Percentiles rank a stretch among this genome's conserved stretches.
Conservation (phyloP, 2,329 filamentous ascomycete genomes). For the Clarireedia monteithiana region DNA sequence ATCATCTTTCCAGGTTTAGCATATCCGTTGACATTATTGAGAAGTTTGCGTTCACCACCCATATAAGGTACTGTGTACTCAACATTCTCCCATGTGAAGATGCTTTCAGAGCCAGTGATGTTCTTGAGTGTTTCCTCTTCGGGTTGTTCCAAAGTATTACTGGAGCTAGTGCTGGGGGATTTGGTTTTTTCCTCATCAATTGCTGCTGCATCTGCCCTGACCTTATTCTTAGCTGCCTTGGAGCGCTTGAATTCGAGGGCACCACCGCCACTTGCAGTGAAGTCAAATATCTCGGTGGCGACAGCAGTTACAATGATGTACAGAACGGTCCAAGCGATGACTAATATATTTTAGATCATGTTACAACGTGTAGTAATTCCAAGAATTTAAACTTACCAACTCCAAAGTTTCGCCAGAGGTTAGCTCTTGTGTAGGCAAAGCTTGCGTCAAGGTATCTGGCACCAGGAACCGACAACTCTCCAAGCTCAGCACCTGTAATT, state of each 20-base stretch:
- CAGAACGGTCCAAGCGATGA: conserved; percentile 67
- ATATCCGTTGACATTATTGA: conserved; percentile 67
- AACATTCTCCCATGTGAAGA: conserved; percentile 66
- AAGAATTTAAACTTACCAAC: conserved; percentile 29
- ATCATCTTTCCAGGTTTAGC: conserved; percentile 72
- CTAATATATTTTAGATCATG: conserved; percentile 10
- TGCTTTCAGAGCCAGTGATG: conserved; percentile 49
- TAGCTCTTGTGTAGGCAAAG: conserved; percentile 48
- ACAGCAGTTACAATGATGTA: conserved; percentile 67
- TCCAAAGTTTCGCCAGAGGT: conserved; percentile 60
- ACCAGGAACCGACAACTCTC: conserved; percentile 43
- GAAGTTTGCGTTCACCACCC: conserved; percentile 50
- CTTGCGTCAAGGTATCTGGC: conserved; percentile 44
- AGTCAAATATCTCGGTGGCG: conserved; percentile 61
- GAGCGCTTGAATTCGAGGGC: conserved; percentile 65
- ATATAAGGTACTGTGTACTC: conserved; percentile 66
- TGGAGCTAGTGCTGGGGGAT: conserved; percentile 14
- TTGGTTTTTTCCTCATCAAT: conserved; percentile 46
- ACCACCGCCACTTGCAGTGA: conserved; percentile 54
- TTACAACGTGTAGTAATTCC: not conserved
- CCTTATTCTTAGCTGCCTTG: conserved; percentile 48
- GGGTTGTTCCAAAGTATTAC: conserved; percentile 4
- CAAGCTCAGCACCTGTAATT: conserved; percentile 47
- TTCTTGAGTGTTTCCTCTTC: conserved; percentile 36
- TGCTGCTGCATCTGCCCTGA: conserved; percentile 35